A percentile compares a stretch with the other conserved stretches of the same genome.
Evolutionary conservation across 2,329 filamentous ascomycete genomes (phyloP).

Genomic region (Trichoderma oligosporum): DNA sequence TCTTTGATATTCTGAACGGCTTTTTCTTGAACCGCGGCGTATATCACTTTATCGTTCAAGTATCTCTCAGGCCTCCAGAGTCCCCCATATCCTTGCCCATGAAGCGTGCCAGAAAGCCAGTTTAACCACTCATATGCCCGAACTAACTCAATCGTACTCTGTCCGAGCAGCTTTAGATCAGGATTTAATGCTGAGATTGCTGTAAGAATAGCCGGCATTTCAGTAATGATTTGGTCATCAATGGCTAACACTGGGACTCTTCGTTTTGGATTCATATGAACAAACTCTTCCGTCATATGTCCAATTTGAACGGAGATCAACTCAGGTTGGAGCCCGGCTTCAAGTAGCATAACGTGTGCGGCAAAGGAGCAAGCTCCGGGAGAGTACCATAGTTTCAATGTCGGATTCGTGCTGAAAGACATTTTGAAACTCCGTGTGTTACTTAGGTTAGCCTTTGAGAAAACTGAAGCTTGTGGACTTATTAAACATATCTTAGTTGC

Average conservation of each 20-base stretch:
- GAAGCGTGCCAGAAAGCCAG: not conserved
- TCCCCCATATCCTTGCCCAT: not conserved
- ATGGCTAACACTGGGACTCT: slow-evolving; percentile 1
- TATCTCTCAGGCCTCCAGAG: not conserved
- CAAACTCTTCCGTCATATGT: not conserved
- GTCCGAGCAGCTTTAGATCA: not conserved
- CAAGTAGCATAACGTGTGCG: not conserved
- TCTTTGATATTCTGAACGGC: not conserved
- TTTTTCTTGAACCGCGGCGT: not conserved
- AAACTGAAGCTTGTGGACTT: no score
- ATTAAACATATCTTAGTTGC: no score
- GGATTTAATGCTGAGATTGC: not conserved
- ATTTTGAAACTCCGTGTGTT: not conserved
- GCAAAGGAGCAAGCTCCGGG: not conserved
- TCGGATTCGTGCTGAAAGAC: not conserved
- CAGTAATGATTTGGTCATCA: slow-evolving; percentile 1
- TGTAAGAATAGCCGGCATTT: slow-evolving; percentile 9
- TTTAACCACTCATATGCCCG: slow-evolving; percentile 7
- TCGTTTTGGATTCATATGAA: slow-evolving; percentile 1
- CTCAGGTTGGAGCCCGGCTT: slow-evolving; percentile 2
- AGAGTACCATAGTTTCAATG: not conserved
- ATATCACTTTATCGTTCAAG: not conserved
- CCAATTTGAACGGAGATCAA: not conserved
- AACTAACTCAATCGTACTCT: not conserved
- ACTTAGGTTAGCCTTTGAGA: not conserved